phyloP scores from a whole-genome alignment of 108 stramenopile genomes.

The Licmophora abbreviata region DNA sequence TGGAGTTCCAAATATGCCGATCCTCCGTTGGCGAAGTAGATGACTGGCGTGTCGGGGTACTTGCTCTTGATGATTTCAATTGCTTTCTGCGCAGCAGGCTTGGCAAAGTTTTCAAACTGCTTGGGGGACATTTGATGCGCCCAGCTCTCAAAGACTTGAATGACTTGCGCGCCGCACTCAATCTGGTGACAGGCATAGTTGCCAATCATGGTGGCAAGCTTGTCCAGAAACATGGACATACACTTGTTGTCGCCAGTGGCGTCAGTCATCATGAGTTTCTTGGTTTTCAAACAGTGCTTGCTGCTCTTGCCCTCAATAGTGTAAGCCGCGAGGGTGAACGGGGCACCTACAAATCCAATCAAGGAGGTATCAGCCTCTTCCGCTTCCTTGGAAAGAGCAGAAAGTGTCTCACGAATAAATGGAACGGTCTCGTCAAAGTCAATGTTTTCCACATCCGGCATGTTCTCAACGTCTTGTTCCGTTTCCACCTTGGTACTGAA shows the following conservation, averaged over 20 bases:
- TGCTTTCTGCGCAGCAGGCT: slow-evolving; percentile 82
- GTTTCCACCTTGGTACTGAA: slow-evolving; percentile 61
- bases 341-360: slow-evolving; percentile 97
- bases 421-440: slow-evolving; percentile 83
- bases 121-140: slow-evolving; percentile 89
- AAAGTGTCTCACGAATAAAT: slow-evolving; percentile 86
- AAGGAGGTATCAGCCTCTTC: slow-evolving; percentile 85
- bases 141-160: slow-evolving; percentile 98
- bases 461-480: slow-evolving; percentile 48
- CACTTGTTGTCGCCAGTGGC: slow-evolving; percentile 50
- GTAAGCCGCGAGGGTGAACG: slow-evolving; percentile 96
- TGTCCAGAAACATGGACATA: slow-evolving; percentile 75
- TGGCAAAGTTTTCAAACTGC: slow-evolving; percentile 82
- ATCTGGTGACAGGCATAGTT: slow-evolving; percentile 94
- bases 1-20: slow-evolving; percentile 87
- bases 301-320: slow-evolving; percentile 91
- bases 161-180: slow-evolving; percentile 93
- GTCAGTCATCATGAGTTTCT: slow-evolving; percentile 89
- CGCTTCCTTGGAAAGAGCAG: slow-evolving; percentile 61
- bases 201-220: slow-evolving; percentile 85
- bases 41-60: slow-evolving; percentile 90
- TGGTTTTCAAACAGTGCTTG: slow-evolving; percentile 77
- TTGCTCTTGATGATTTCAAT: slow-evolving; percentile 83
- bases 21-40: slow-evolving; percentile 97
- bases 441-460: slow-evolving; percentile 31